A percentile compares a stretch with the other conserved stretches of the same genome.
Conservation (phyloP, 2,329 filamentous ascomycete genomes). For the Colletotrichum sp. region DNA sequence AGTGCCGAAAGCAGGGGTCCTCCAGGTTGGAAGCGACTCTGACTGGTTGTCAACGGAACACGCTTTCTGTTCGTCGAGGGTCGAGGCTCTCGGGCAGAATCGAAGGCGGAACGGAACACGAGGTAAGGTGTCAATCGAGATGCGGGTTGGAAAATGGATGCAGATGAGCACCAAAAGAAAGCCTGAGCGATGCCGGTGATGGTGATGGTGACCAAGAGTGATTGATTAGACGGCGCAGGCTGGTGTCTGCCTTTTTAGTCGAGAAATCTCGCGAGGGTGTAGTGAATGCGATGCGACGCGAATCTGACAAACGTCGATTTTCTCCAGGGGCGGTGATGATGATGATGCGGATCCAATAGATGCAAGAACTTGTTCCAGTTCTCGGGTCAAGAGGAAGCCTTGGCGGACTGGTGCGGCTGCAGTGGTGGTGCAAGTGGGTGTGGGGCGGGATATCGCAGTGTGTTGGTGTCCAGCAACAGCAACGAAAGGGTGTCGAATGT, state of each 20-base stretch:
- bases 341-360: not conserved
- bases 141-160: not conserved
- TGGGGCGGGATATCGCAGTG: not conserved
- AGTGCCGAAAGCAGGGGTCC: constrained; percentile 16
- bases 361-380: not conserved
- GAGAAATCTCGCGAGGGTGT: not conserved
- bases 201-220: not conserved
- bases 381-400: not conserved
- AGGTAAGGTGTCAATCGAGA: constrained; percentile 7
- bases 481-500: not conserved
- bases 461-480: not conserved
- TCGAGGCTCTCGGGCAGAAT: constrained; percentile 18
- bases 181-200: not conserved
- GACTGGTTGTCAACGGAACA: not conserved
- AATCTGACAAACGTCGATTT: not conserved
- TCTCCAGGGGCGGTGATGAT: not conserved
- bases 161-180: not conserved
- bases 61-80: constrained; percentile 9
- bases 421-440: not conserved
- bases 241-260: constrained; percentile 1
- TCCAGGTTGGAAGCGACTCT: not conserved
- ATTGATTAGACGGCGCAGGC: not conserved
- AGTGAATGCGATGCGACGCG: not conserved
- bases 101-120: constrained; percentile 11
- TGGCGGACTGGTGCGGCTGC: not conserved